A percentile compares a stretch with the other conserved stretches of the same genome.
Evolutionary conservation across 2,329 filamentous ascomycete species (phyloP).

Genomic region (Ophiostoma perfectum): DNA sequence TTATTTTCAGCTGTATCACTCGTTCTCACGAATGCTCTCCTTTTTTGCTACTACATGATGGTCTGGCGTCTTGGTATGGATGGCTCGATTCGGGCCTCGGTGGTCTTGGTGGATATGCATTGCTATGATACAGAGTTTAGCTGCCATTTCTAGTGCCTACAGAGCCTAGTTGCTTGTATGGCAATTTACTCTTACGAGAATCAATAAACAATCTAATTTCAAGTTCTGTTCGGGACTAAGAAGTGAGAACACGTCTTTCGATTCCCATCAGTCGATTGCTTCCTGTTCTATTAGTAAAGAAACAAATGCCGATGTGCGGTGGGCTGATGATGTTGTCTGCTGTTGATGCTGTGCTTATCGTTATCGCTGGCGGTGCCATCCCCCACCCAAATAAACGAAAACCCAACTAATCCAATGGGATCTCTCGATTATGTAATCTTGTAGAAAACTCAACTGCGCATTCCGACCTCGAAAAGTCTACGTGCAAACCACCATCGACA

Average conservation of each 20-base stretch:
- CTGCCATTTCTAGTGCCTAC: no score
- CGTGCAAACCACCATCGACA: background rate
- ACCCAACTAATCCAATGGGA: background rate
- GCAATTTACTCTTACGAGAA: no score
- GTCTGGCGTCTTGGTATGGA: background rate
- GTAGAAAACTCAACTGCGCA: conserved; percentile 7
- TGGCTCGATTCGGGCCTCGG: background rate
- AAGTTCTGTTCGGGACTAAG: no score
- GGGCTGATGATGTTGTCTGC: background rate
- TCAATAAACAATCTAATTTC: no score
- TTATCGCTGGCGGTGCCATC: background rate
- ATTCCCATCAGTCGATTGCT: no score
- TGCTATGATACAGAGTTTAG: no score
- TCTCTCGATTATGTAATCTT: background rate
- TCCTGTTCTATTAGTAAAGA: no score
- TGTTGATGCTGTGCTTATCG: background rate
- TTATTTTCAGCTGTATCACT: background rate
- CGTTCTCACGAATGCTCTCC: no score
- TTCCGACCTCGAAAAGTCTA: background rate
- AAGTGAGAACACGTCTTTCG: no score
- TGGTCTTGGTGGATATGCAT: background rate
- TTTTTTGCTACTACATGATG: background rate
- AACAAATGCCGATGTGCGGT: background rate
- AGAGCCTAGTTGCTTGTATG: no score
- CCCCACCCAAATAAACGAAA: background rate